A percentile compares a stretch with the other conserved stretches of the same genome.
Evolutionary conservation across 2,329 filamentous ascomycete species (phyloP).

Genomic region (Ceratocystis eucalypticola): DNA sequence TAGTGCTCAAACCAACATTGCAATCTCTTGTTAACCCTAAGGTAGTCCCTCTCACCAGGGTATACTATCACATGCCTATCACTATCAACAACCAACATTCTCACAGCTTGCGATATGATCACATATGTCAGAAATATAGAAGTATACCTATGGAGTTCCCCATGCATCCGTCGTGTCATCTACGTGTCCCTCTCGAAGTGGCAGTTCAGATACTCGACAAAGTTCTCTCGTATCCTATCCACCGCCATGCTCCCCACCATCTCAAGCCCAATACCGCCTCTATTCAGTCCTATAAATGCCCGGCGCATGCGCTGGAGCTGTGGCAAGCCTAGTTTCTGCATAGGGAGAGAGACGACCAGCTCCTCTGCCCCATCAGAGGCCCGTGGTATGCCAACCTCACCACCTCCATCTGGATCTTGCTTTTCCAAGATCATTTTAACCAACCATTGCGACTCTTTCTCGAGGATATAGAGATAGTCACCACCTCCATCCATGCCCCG

Average conservation of each 20-base stretch:
- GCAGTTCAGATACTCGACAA: constrained; percentile 54
- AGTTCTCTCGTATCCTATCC: constrained; percentile 45
- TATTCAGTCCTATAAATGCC: constrained; percentile 64
- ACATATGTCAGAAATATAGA: too few species aligned
- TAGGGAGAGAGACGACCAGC: constrained; percentile 51
- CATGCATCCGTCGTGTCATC: constrained; percentile 14
- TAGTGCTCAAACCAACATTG: too few species aligned
- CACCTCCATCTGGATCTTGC: constrained; percentile 55
- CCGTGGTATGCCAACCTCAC: constrained; percentile 36
- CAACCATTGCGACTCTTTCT: constrained; percentile 65
- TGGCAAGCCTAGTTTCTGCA: constrained; percentile 52
- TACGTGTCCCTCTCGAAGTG: constrained; percentile 45
- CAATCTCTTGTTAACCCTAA: too few species aligned
- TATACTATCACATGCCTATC: too few species aligned
- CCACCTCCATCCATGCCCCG: constrained; percentile 47
- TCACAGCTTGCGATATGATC: too few species aligned
- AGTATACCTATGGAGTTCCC: too few species aligned
- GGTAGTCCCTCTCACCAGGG: too few species aligned
- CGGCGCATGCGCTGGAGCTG: constrained; percentile 65
- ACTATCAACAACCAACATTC: too few species aligned
- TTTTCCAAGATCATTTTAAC: constrained; percentile 55
- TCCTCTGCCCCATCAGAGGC: constrained; percentile 30
- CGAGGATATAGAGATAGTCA: constrained; percentile 69
- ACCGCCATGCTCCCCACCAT: constrained; percentile 40
- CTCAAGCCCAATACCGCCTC: constrained; percentile 51